Percentiles rank a stretch among this genome's conserved stretches.
Conservation (phyloP, 1,139 yeast genomes). For the Geotrichum cucujoidarum region DNA sequence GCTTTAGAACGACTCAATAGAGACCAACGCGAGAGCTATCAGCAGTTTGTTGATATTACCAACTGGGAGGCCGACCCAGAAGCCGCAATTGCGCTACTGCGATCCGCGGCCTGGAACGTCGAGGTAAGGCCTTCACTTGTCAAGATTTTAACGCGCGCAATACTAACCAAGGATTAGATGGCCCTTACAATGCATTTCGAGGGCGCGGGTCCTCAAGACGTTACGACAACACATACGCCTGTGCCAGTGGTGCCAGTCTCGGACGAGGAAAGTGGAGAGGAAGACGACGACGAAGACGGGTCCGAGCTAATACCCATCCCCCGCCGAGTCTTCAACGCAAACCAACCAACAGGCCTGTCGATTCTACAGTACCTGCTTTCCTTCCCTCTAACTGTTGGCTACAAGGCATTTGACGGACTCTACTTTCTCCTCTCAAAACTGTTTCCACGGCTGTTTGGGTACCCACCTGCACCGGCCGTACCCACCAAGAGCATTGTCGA, state of each 20-base stretch:
- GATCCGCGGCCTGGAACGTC: conserved; percentile 31
- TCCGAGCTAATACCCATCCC: background rate
- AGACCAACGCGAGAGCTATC: conserved; percentile 22
- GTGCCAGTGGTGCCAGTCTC: background rate
- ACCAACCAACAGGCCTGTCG: conserved; percentile 22
- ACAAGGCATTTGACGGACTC: conserved; percentile 30
- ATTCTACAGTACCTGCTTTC: conserved; percentile 31
- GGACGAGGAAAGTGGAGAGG: background rate
- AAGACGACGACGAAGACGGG: background rate
- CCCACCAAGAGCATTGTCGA: conserved; percentile 39
- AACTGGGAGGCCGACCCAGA: conserved; percentile 28
- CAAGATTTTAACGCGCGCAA: background rate
- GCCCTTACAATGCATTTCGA: conserved; percentile 34
- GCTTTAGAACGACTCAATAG: conserved; percentile 17
- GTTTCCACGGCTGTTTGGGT: conserved; percentile 37
- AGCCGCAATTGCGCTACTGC: conserved; percentile 27
- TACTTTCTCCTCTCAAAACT: conserved; percentile 32
- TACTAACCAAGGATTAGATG: conserved; percentile 12
- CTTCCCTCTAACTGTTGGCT: conserved; percentile 33
- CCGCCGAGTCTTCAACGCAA: background rate
- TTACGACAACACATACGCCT: too few species aligned
- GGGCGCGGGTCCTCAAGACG: conserved; percentile 20
- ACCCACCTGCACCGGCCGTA: conserved; percentile 36
- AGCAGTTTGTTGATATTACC: conserved; percentile 31
- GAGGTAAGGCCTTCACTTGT: conserved; percentile 20